These are phyloP conservation scores for Wickerhamiella cacticola DNA, from an alignment of 805 yeast genomes.

Conservation along the genomic window DNA sequence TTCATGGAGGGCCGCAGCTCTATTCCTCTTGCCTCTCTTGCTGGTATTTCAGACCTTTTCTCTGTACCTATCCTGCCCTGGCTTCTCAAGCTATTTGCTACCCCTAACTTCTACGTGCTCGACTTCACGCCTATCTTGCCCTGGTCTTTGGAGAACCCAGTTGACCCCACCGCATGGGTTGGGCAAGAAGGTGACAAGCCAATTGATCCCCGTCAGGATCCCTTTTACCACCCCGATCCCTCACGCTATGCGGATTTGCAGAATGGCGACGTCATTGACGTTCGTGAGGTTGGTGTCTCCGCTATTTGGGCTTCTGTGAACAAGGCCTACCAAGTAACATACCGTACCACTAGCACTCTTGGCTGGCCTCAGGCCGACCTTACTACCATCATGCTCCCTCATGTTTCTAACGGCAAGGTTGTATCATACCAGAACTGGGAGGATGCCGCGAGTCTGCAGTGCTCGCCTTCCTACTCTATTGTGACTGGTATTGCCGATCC, in stretches of 20 bases:
- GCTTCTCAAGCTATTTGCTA: conserved; percentile 25
- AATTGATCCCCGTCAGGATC: conserved; percentile 16
- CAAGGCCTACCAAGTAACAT: conserved; percentile 15
- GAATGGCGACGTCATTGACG: conserved; percentile 17
- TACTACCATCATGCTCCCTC: conserved; percentile 18
- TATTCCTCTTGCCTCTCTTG: not conserved
- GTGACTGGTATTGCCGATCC: conserved; percentile 13
- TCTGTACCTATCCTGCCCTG: conserved; percentile 25
- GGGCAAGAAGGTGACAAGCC: conserved; percentile 4
- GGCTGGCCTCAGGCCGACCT: conserved; percentile 16
- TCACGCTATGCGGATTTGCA: conserved; percentile 8
- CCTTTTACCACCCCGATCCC: conserved; percentile 16
- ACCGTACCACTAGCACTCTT: conserved; percentile 12
- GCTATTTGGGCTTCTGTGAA: conserved; percentile 10
- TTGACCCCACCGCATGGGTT: conserved; percentile 11
- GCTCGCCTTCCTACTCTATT: conserved; percentile 22
- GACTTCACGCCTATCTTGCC: conserved; percentile 2
- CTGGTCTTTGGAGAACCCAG: not conserved
- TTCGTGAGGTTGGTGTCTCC: conserved; percentile 17
- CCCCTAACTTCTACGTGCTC: conserved; percentile 1
- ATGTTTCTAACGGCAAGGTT: conserved; percentile 11
- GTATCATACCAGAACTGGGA: conserved; percentile 22
- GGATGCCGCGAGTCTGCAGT: conserved; percentile 19
- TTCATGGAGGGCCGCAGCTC: not conserved
- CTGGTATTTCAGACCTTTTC: conserved; percentile 4